phyloP scores from a whole-genome alignment of 305 asterid genomes.

The Solanum hybrid region DNA sequence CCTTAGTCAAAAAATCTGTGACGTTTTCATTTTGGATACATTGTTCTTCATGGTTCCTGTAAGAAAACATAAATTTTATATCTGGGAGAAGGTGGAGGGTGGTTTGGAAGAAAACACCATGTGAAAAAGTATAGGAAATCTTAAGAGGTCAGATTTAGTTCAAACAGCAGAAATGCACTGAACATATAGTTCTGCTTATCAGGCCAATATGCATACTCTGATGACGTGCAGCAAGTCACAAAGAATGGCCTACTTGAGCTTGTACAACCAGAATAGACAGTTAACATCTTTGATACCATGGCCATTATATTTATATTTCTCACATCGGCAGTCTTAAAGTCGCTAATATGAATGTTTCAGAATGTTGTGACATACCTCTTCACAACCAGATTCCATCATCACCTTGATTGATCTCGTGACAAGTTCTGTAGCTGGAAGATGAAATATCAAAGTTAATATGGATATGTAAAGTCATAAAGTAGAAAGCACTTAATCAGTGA shows the following conservation, averaged over 20 bases:
- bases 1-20: not conserved
- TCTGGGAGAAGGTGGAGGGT: not conserved
- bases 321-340: not conserved
- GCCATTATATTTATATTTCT: not conserved
- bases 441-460: not conserved
- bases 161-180: not conserved
- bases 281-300: not conserved
- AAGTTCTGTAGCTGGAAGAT: constrained; percentile 66
- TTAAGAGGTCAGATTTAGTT: not conserved
- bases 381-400: constrained; percentile 92
- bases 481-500: not conserved
- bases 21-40: not conserved
- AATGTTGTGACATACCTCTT: constrained; percentile 52
- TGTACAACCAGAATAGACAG: not conserved
- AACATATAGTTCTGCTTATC: not conserved
- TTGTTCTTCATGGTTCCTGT: not conserved
- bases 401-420: constrained; percentile 67
- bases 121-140: not conserved
- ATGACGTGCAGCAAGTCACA: not conserved
- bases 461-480: not conserved
- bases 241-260: not conserved
- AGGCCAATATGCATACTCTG: not conserved
- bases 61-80: not conserved
- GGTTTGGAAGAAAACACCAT: not conserved
- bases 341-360: not conserved